Percentiles rank a stretch among this genome's conserved stretches.
These are phyloP conservation scores for Sequoiadendron giganteum DNA, from an alignment of 75 land plant genomes.

Conservation along the genomic window DNA sequence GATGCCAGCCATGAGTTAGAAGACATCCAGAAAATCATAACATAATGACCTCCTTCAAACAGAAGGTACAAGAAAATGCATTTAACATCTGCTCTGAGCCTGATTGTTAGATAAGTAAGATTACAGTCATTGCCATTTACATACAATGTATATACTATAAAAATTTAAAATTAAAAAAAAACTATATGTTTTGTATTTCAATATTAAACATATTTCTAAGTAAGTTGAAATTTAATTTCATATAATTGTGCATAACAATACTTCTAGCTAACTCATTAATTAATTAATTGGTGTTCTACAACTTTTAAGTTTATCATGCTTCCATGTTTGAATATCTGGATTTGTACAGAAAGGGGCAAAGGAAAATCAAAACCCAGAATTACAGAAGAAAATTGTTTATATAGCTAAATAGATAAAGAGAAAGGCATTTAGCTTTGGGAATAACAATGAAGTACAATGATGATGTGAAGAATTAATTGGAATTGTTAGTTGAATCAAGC, in stretches of 20 bases:
- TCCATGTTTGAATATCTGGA: not conserved
- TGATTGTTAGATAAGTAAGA: not conserved
- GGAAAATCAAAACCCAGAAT: not conserved
- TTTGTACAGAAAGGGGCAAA: not conserved
- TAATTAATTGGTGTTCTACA: not conserved
- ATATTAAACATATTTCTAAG: not conserved
- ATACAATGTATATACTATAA: not conserved
- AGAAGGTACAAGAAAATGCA: not conserved
- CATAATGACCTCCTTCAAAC: not conserved
- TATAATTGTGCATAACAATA: not conserved
- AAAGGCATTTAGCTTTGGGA: too few relatives aligned
- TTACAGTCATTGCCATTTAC: not conserved
- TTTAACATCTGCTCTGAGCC: not conserved
- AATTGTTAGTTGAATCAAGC: not conserved
- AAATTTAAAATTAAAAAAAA: too few relatives aligned
- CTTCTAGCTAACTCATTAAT: not conserved
- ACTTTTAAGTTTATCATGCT: not conserved
- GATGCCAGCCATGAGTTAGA: slow-evolving; percentile 5
- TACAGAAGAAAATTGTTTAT: not conserved
- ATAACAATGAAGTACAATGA: too few relatives aligned
- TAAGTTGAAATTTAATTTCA: not conserved
- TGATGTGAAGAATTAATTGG: too few relatives aligned
- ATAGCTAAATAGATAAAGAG: too few relatives aligned
- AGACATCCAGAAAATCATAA: not conserved
- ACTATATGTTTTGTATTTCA: not conserved